These are phyloP conservation scores for Cryptosporidium xiaoi DNA, from an alignment of 169 alveolate species.

Conservation along the genomic window DNA sequence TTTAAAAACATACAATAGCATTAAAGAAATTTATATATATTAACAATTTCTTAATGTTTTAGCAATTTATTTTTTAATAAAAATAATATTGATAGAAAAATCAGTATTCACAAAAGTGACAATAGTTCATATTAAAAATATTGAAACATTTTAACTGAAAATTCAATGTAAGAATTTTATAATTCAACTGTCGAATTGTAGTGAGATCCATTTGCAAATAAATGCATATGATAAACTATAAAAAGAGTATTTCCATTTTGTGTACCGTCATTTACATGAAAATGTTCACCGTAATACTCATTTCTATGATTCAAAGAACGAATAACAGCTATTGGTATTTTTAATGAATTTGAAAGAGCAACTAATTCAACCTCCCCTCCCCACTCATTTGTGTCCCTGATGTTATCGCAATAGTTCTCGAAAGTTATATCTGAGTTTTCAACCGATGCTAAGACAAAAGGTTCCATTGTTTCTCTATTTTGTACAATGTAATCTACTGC, in stretches of 20 bases:
- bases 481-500: slow-evolving; percentile 56
- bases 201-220: slow-evolving; percentile 64
- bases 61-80: no score
- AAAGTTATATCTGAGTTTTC: slow-evolving; percentile 27
- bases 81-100: no score
- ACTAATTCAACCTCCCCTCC: slow-evolving; percentile 71
- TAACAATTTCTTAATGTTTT: no score
- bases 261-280: slow-evolving; percentile 7
- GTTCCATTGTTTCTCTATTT: slow-evolving; percentile 48
- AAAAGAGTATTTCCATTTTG: slow-evolving; percentile 1
- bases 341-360: slow-evolving; percentile 42
- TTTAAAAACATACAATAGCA: no score
- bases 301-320: slow-evolving; percentile 42
- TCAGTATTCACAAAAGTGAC: not conserved
- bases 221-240: slow-evolving; percentile 49
- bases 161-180: not conserved
- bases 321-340: slow-evolving; percentile 48
- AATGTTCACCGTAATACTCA: slow-evolving; percentile 59
- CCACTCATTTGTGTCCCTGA: slow-evolving; percentile 64
- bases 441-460: slow-evolving; percentile 48
- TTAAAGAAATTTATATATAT: no score
- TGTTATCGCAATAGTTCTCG: slow-evolving; percentile 38
- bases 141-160: not conserved
- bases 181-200: slow-evolving; percentile 39
- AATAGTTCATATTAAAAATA: not conserved